Percentiles rank a stretch among this genome's conserved stretches.
These are phyloP conservation scores for Gnomoniopsis smithogilvyi DNA, from an alignment of 2,329 filamentous ascomycete species.

Conservation along the genomic window DNA sequence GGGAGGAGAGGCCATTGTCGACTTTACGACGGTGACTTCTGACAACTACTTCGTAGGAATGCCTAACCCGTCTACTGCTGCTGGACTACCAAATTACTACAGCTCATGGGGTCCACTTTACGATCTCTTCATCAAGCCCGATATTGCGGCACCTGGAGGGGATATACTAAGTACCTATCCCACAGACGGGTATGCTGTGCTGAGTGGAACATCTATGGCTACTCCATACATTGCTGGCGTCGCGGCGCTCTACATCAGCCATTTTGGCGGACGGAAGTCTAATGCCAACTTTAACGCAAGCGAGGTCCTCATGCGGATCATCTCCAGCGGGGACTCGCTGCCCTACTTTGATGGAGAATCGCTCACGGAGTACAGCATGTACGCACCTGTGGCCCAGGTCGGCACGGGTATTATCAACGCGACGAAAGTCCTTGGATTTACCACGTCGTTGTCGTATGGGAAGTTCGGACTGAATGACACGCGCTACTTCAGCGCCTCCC, in stretches of 20 bases:
- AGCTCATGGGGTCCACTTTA: slow-evolving; percentile 38
- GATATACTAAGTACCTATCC: slow-evolving; percentile 40
- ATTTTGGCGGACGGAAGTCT: slow-evolving; percentile 13
- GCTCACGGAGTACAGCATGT: slow-evolving; percentile 13
- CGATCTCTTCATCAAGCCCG: slow-evolving; percentile 36
- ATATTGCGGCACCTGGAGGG: slow-evolving; percentile 36
- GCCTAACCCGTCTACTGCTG: slow-evolving; percentile 25
- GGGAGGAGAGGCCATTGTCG: slow-evolving; percentile 18
- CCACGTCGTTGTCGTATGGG: slow-evolving; percentile 35
- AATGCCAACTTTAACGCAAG: slow-evolving; percentile 5
- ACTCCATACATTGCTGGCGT: slow-evolving; percentile 40
- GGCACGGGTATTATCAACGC: slow-evolving; percentile 47
- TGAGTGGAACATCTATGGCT: slow-evolving; percentile 47
- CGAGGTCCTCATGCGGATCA: slow-evolving; percentile 6
- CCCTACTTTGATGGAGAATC: slow-evolving; percentile 4
- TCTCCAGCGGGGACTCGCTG: slow-evolving; percentile 3
- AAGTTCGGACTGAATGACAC: slow-evolving; percentile 50
- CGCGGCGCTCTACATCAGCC: slow-evolving; percentile 27
- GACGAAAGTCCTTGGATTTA: slow-evolving; percentile 39
- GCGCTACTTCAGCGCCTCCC: slow-evolving; percentile 32
- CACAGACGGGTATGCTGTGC: slow-evolving; percentile 32
- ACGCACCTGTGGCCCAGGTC: slow-evolving; percentile 39
- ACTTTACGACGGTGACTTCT: slow-evolving; percentile 18
- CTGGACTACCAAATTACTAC: slow-evolving; percentile 28
- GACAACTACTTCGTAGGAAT: slow-evolving; percentile 20